Conservation (phyloP, 2,329 filamentous ascomycete genomes). For the Fusarium sublunatum region DNA sequence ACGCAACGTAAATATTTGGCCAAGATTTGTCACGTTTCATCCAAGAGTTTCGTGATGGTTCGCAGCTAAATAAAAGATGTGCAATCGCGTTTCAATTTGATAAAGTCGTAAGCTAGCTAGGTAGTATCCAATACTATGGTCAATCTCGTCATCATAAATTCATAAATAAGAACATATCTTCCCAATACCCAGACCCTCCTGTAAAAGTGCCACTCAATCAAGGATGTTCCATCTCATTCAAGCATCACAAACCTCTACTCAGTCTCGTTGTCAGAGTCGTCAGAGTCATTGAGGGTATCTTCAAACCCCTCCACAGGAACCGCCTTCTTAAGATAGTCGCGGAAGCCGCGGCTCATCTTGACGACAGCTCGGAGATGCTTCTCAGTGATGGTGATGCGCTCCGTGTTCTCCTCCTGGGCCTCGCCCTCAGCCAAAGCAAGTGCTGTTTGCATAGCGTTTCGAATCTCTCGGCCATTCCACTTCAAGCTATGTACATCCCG, state of each 20-base stretch:
- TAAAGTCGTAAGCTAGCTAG: neutral
- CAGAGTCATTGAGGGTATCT: constrained; percentile 32
- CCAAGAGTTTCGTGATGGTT: no score
- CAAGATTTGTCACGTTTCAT: no score
- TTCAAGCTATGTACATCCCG: constrained; percentile 52
- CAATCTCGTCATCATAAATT: constrained; percentile 7
- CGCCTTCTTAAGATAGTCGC: constrained; percentile 47
- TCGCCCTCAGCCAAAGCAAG: constrained; percentile 58
- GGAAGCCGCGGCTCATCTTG: constrained; percentile 51
- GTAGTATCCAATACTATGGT: neutral
- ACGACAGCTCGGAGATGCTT: constrained; percentile 52
- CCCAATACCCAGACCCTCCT: neutral
- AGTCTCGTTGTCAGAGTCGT: constrained; percentile 34
- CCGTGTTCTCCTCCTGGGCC: constrained; percentile 51
- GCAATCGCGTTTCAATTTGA: no score
- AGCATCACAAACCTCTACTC: neutral
- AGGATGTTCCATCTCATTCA: neutral
- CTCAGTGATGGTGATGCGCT: constrained; percentile 47
- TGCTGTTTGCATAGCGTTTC: constrained; percentile 59
- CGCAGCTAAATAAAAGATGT: no score
- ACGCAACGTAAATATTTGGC: no score
- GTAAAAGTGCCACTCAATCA: neutral
- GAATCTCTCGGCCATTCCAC: constrained; percentile 59
- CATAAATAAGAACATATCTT: neutral
- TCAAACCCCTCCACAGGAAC: constrained; percentile 39